Base-by-base conservation (phyloP, 768 basidiomycete genomes). In the Cystofilobasidium ferigula region DNA sequence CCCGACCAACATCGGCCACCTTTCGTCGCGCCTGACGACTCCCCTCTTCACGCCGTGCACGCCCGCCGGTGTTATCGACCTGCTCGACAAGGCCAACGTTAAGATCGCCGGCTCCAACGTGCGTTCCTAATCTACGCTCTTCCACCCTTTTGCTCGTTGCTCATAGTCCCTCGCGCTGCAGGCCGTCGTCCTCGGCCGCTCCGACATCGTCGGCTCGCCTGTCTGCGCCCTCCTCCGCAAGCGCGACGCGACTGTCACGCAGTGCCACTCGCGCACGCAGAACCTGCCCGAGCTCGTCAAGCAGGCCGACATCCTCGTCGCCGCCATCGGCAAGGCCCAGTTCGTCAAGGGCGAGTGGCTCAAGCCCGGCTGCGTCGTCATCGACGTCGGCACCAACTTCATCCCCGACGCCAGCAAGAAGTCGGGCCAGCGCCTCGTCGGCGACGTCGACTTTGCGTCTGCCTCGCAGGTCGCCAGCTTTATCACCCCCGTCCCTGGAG, bases 311-410 rank as follows among this genome's bases (percentile, higher is more conserved):
- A 86, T 98, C 69, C 77, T 99, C 30, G 85, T 99, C n/a, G 85
- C 89, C 63, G 95, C 95, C n/a, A 94, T 98, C 68, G 95, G 95
- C 43, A 85, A 88, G 77, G 78, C 95, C 28, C 85, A 91, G 73
- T 89, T 86, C 64, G 84, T 98, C 70, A 85, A 91, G 74, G 94
- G 91, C 26, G 84, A 85, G 9, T 98, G 95, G 95, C 77, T 99
- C 69, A 98, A 98, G 78, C 86, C 86, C 4, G 95, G 93, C 38
- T 90, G 88, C 32, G 84, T 94, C 58, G 89, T 99, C 61, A 91
- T 99, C 70, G 95, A 99, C 73, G 95, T 99, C 62, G 95, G 95
- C 57, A 98, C 93, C 73, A 99, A 98, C 78, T 94, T 88, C 74
- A 81, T 98, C 61, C 86, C 88, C 69, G 94, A 99, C 76, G 73